Evolutionary conservation across 2,329 filamentous ascomycete species (phyloP), one percentile per base, ranked within the genome.

Genomic region (Fusarium pseudonygamai): DNA sequence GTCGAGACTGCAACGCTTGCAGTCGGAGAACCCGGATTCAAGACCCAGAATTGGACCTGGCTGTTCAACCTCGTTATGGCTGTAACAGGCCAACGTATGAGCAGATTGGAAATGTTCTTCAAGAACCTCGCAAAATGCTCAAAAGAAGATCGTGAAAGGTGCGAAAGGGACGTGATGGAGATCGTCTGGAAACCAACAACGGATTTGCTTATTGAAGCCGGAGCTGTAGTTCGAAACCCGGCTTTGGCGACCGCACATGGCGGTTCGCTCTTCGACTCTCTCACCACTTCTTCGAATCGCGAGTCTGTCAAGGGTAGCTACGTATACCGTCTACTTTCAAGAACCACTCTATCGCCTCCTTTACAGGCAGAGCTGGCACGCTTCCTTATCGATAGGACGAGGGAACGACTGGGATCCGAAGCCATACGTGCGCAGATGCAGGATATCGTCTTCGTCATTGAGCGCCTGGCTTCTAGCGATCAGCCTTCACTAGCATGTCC

Each of bases 151-250:
- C 45, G 47, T 4, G n/a, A 57, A 11, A 40, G n/a, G 16, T 52
- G 64, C 16, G 43, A 75, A 30, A 61, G 28, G 6, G 30, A 61
- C 16, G 43, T 72, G 39, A 53, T 67, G 37, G 64, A 73, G 4
- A 46, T 56, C 1, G 72, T 83, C 5, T 82, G 80, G 81, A 77
- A 78, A 32, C 80, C 81, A 8, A 82, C 79, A 1, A 74, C 81
- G 1, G 64, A 71, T 7, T 64, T 75, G 12, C 67, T 83, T 1
- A 49, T 82, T 11, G 58, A 78, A 14, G 59, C 67, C 2, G 80
- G 80, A 39, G 72, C 64, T 3, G 71, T 69, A 24, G 47, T 69
- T 46, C 45, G 47, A 9, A 66, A 66, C 7, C 61, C 72, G 11
- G 52, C 59, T n/a, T 68, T 60, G 3, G 40, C 57, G n/a, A 39